Conservation (phyloP, 2,329 filamentous ascomycete genomes). For the Monosporascus sp. region DNA sequence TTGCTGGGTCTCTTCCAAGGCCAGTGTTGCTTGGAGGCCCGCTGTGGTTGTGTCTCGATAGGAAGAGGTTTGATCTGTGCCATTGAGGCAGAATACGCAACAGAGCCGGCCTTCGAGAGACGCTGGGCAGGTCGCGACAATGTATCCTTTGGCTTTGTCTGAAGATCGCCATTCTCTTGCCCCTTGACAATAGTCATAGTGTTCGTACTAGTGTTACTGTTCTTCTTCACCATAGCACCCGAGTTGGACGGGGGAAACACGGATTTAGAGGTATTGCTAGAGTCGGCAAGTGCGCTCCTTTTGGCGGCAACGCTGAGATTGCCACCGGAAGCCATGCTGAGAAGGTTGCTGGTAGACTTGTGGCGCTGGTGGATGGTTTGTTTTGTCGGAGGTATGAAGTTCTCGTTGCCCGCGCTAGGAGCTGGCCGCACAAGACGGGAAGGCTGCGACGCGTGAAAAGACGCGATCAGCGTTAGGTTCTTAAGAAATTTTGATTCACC, state of each 20-base stretch:
- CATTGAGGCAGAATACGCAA: constrained; percentile 16
- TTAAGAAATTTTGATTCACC: neutral
- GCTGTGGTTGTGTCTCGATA: constrained; percentile 1
- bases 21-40: constrained; percentile 2
- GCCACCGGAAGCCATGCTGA: constrained; percentile 43
- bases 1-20: constrained; percentile 10
- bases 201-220: constrained; percentile 19
- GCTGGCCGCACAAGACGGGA: constrained; percentile 58
- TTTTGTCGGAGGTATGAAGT: constrained; percentile 49
- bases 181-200: constrained; percentile 23
- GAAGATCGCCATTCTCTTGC: constrained; percentile 39
- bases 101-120: constrained; percentile 15
- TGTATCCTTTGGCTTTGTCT: constrained; percentile 25
- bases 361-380: constrained; percentile 71
- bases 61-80: constrained; percentile 9
- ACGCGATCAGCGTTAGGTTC: constrained; percentile 6
- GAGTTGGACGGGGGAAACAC: constrained; percentile 16
- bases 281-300: constrained; percentile 74
- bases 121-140: constrained; percentile 34
- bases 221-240: constrained; percentile 25
- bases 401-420: constrained; percentile 65
- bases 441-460: constrained; percentile 46
- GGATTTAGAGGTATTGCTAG: constrained; percentile 61
- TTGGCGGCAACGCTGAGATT: constrained; percentile 63
- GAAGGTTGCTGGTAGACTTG: constrained; percentile 68